Conservation (phyloP, 805 yeast genomes). For the Groenewaldozyma tartarivorans region DNA sequence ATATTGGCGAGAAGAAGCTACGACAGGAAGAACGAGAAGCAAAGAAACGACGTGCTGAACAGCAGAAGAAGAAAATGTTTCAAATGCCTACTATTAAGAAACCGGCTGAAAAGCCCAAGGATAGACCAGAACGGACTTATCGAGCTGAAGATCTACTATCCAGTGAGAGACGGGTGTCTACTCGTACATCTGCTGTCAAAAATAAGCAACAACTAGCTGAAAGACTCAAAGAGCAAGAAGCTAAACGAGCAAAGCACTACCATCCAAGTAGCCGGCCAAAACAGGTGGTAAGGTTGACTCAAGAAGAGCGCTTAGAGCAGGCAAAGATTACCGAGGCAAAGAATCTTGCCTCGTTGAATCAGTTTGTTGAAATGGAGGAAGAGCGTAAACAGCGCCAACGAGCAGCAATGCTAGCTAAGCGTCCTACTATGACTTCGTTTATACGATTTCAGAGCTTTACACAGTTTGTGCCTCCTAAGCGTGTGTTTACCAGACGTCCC, state of each 20-base stretch:
- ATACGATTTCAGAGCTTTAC: slow-evolving; percentile 43
- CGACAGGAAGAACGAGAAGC: slow-evolving; percentile 32
- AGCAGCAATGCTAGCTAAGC: slow-evolving; percentile 56
- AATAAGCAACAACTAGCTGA: slow-evolving; percentile 70
- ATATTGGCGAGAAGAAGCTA: slow-evolving; percentile 60
- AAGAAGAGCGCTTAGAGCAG: slow-evolving; percentile 66
- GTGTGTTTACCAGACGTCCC: slow-evolving; percentile 13
- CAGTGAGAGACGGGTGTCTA: slow-evolving; percentile 56
- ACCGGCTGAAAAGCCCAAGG: slow-evolving; percentile 22
- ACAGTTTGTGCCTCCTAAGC: slow-evolving; percentile 46
- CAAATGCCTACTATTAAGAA: slow-evolving; percentile 29
- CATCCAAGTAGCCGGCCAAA: slow-evolving; percentile 26
- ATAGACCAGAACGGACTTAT: slow-evolving; percentile 14
- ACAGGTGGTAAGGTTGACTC: slow-evolving; percentile 37
- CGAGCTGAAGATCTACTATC: slow-evolving; percentile 38
- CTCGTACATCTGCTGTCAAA: slow-evolving; percentile 67
- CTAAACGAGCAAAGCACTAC: slow-evolving; percentile 36
- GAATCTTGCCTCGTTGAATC: slow-evolving; percentile 62
- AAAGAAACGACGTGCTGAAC: slow-evolving; percentile 16
- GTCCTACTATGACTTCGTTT: slow-evolving; percentile 51
- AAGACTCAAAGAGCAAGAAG: slow-evolving; percentile 59
- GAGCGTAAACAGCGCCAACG: slow-evolving; percentile 70
- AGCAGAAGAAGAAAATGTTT: slow-evolving; percentile 25
- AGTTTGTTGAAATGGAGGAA: slow-evolving; percentile 76
- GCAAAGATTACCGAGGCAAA: slow-evolving; percentile 79